Base-by-base conservation (phyloP, 495 filamentous ascomycete species). In the Penicilliopsis zonata region DNA sequence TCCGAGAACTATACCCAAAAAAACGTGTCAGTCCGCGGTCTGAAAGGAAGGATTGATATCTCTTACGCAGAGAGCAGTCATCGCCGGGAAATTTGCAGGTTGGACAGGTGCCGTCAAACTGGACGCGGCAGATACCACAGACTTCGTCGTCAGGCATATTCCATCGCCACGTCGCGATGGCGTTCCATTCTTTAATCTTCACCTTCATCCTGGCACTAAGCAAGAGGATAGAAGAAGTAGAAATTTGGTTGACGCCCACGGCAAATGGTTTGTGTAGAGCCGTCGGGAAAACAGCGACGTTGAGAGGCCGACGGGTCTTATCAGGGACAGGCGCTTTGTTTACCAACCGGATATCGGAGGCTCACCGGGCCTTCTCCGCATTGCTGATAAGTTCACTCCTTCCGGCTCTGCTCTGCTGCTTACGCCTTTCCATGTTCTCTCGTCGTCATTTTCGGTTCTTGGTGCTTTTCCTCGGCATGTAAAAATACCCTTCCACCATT, bases 11-110 rank as follows among this genome's bases (percentile, higher is more conserved):
- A 41, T 5, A 23, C 14, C 3, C 19, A 3, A 17, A 14, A 18
- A 9, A 10, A 30, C 8, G 13, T 30, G 14, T 14, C 19, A 18
- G 9, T 4, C n/a, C n/a, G 6, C 21, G 21, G 6, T 23, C n/a
- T n/a, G n/a, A n/a, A n/a, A n/a, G n/a, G n/a, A n/a, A n/a, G n/a
- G n/a, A n/a, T n/a, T n/a, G n/a, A n/a, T n/a, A n/a, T n/a, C n/a
- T n/a, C 83, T 56, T 62, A 95, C 90, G 57, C 29, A 99, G 64
- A 15, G 80, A 75, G 59, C 90, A 99, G 46, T 95, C 88, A 47
- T 99, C 90, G 15, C 90, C 90, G 12, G 90, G 90, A 51, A 82
- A 95, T 69, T 93, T 93, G 76, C 90, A 99, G 33, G 86, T 87
- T 14, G 88, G 86, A 59, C 90, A 99, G 8, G 90, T 95, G 15